Evolutionary conservation across 768 basidiomycete species (phyloP).

Genomic region (Calocybe indica): DNA sequence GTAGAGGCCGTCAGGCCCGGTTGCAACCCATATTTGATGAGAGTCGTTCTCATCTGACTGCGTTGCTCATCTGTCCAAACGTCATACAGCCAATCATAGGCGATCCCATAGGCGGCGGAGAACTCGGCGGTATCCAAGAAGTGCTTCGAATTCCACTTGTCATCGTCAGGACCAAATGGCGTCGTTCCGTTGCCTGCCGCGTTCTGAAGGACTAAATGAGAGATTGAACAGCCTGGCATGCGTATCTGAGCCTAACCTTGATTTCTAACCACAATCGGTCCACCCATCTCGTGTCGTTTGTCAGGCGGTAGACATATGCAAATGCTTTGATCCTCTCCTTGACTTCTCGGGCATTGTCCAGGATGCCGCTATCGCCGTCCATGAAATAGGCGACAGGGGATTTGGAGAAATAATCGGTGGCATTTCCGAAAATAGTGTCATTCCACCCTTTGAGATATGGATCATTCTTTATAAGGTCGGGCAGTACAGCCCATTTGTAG

Average conservation of each 20-base stretch:
- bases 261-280: slow-evolving; percentile 84
- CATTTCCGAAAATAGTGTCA: slow-evolving; percentile 84
- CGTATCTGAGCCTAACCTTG: slow-evolving; percentile 41
- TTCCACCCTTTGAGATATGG: slow-evolving; percentile 90
- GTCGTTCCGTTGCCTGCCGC: slow-evolving; percentile 65
- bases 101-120: slow-evolving; percentile 82
- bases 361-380: slow-evolving; percentile 86
- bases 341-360: slow-evolving; percentile 84
- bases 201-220: slow-evolving; percentile 37
- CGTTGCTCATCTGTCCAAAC: slow-evolving; percentile 74
- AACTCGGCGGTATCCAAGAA: slow-evolving; percentile 95
- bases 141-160: slow-evolving; percentile 83
- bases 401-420: slow-evolving; percentile 59
- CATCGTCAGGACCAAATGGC: slow-evolving; percentile 57
- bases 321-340: slow-evolving; percentile 92
- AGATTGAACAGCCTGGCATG: neutral
- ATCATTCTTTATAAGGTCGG: slow-evolving; percentile 70
- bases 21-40: slow-evolving; percentile 74
- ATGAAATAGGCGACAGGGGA: slow-evolving; percentile 64
- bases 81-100: slow-evolving; percentile 95
- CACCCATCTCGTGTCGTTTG: slow-evolving; percentile 88
- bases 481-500: slow-evolving; percentile 88
- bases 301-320: slow-evolving; percentile 85
- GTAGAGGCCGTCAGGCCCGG: slow-evolving; percentile 56
- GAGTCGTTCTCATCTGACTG: slow-evolving; percentile 55